Conservation (phyloP, 1,139 yeast species). For the Tardiomyces blankii region DNA sequence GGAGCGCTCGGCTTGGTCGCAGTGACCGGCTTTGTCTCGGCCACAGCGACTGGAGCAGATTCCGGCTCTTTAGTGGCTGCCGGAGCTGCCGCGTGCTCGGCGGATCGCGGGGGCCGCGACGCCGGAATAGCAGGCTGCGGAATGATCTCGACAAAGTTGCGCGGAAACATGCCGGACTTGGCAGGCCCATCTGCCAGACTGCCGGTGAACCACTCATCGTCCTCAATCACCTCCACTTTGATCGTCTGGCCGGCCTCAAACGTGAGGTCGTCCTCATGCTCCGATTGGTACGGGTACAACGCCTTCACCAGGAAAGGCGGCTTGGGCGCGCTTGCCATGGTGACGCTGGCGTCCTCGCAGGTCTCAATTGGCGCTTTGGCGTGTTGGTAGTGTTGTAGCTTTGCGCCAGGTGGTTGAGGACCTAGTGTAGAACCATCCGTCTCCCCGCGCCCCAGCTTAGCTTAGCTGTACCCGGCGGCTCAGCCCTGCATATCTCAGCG, state of each 20-base stretch:
- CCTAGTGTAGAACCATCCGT: too few relatives aligned
- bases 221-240: conserved; percentile 67
- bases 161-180: conserved; percentile 75
- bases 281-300: conserved; percentile 61
- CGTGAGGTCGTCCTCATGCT: conserved; percentile 72
- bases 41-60: conserved; percentile 7
- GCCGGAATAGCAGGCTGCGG: background rate
- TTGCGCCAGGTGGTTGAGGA: too few relatives aligned
- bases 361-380: too few relatives aligned
- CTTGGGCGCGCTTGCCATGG: background rate
- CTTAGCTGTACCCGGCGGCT: too few relatives aligned
- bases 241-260: conserved; percentile 60
- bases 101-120: conserved; percentile 8
- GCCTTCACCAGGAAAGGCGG: conserved; percentile 64
- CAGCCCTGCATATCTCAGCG: too few relatives aligned
- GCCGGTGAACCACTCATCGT: conserved; percentile 88
- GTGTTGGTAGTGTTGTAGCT: too few relatives aligned
- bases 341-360: background rate
- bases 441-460: too few relatives aligned
- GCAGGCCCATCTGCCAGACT: conserved; percentile 31
- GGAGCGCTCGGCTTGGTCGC: background rate
- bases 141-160: conserved; percentile 53
- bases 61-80: conserved; percentile 5
- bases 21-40: conserved; percentile 5
- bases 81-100: conserved; percentile 2